phyloP scores from a whole-genome alignment of 345 rosid genomes.

The Lenwebbia sp. region DNA sequence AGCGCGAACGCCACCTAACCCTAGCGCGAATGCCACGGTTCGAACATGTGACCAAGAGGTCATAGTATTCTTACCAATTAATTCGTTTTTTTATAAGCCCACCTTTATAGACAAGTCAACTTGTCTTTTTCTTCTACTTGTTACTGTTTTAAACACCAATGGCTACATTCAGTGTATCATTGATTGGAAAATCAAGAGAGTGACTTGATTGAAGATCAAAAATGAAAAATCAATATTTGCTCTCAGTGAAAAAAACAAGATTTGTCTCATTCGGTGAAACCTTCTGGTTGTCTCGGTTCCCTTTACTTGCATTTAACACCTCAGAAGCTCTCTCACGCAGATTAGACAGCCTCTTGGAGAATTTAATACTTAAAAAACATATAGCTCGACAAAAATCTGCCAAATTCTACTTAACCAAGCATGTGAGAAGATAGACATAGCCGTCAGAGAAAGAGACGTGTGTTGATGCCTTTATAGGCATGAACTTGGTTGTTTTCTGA shows the following conservation, averaged over 20 bases:
- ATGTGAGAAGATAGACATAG: background rate
- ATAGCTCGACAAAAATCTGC: background rate
- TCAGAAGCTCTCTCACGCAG: background rate
- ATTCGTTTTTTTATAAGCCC: no score
- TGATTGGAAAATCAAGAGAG: background rate
- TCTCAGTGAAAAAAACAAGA: background rate
- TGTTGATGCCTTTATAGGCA: background rate
- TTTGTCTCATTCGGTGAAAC: no score
- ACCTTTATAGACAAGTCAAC: no score
- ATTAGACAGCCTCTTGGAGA: background rate
- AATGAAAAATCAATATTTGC: background rate
- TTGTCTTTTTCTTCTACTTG: no score
- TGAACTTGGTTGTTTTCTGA: background rate
- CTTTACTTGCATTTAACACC: background rate
- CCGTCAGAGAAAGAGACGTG: background rate
- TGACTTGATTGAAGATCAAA: background rate
- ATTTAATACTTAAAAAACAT: background rate
- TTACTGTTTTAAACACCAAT: no score
- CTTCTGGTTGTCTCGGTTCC: background rate
- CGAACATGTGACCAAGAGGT: no score
- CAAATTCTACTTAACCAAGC: background rate
- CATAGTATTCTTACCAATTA: no score
- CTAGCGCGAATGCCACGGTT: no score
- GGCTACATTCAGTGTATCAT: background rate
- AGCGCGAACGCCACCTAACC: no score